Evolutionary conservation across 164 flowering plant genomes (phyloP).

Genomic region (Protea cynaroides): DNA sequence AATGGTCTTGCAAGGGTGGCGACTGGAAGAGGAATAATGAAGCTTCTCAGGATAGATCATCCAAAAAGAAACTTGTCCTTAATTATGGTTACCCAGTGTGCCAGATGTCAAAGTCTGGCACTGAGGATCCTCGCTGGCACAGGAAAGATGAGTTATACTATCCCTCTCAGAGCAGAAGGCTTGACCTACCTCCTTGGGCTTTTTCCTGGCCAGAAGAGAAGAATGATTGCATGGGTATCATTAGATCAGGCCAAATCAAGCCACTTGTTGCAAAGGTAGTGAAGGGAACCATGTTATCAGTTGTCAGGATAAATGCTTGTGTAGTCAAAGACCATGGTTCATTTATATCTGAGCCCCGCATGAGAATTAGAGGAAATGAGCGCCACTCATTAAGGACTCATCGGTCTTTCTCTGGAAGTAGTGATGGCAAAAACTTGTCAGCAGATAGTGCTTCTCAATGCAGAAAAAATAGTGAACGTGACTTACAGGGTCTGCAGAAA

Average conservation of each 20-base stretch:
- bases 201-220: conserved; percentile 65
- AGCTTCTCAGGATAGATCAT: conserved; percentile 46
- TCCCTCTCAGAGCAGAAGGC: conserved; percentile 61
- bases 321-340: conserved; percentile 83
- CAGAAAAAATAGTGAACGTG: conserved; percentile 31
- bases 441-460: conserved; percentile 40
- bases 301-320: conserved; percentile 88
- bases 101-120: conserved; percentile 78
- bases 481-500: conserved; percentile 29
- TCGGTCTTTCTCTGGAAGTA: conserved; percentile 31
- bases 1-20: conserved; percentile 93
- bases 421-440: conserved; percentile 46
- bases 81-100: conserved; percentile 89
- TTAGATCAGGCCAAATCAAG: conserved; percentile 43
- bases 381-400: conserved; percentile 48
- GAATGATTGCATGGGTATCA: conserved; percentile 36
- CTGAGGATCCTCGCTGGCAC: conserved; percentile 83
- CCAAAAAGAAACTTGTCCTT: conserved; percentile 64
- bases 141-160: conserved; percentile 72
- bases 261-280: conserved; percentile 37
- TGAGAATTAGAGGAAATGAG: conserved; percentile 53
- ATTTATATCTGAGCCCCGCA: conserved; percentile 57
- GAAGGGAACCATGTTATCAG: conserved; percentile 73
- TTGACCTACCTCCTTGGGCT: conserved; percentile 88
- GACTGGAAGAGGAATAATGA: conserved; percentile 96